Evolutionary conservation across 495 filamentous ascomycete genomes (phyloP).

Genomic region (Aspergillus conjunctus): DNA sequence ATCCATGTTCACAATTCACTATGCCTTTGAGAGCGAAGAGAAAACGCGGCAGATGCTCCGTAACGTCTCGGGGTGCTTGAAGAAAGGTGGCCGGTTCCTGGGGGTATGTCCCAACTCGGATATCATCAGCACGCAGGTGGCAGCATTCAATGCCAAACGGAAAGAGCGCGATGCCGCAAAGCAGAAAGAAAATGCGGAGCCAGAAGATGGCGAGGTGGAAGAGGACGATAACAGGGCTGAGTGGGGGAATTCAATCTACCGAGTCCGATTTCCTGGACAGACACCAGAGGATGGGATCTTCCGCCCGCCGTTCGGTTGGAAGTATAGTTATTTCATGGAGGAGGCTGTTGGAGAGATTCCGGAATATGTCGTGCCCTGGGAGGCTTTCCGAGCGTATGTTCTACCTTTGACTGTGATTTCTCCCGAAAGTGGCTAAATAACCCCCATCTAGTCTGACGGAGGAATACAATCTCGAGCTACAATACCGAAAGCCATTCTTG

Average conservation of each 20-base stretch:
- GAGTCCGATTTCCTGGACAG: constrained; percentile 78
- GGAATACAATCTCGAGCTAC: constrained; percentile 92
- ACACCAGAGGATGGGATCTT: constrained; percentile 78
- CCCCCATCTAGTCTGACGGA: constrained; percentile 65
- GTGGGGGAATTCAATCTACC: constrained; percentile 94
- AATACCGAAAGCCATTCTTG: constrained; percentile 84
- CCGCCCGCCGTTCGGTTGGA: constrained; percentile 94
- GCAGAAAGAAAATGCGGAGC: constrained; percentile 29
- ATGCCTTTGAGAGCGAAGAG: constrained; percentile 89
- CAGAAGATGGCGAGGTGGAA: constrained; percentile 55
- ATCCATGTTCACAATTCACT: constrained; percentile 99
- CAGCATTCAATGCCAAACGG: constrained; percentile 62
- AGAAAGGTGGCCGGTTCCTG: constrained; percentile 91
- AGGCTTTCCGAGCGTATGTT: constrained; percentile 80
- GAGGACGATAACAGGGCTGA: constrained; percentile 55
- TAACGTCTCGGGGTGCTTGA: constrained; percentile 86
- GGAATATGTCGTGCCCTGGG: constrained; percentile 98
- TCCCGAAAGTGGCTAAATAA: not conserved
- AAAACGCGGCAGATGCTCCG: constrained; percentile 89
- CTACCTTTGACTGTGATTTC: not conserved
- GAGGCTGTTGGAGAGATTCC: constrained; percentile 96
- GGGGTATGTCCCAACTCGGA: constrained; percentile 94
- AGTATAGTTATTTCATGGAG: constrained; percentile 91
- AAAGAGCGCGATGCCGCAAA: constrained; percentile 46
- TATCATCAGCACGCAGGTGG: constrained; percentile 69